A percentile compares a stretch with the other conserved stretches of the same genome.
Evolutionary conservation across 305 asterid genomes (phyloP).

Genomic region (Fraxinus xanthoxyloides): DNA sequence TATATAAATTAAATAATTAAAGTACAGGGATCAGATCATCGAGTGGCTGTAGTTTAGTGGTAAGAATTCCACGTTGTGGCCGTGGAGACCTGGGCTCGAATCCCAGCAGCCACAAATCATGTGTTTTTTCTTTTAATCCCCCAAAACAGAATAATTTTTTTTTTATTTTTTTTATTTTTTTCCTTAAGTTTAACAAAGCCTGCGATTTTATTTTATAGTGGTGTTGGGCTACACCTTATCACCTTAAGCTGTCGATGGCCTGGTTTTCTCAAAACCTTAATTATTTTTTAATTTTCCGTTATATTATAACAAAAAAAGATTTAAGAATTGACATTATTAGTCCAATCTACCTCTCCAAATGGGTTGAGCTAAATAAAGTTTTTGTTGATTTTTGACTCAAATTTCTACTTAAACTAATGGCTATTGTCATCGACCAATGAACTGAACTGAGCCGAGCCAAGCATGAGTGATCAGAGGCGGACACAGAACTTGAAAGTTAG

Average conservation of each 20-base stretch:
- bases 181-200: neutral
- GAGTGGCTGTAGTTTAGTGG: conserved; percentile 98
- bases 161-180: too few species aligned
- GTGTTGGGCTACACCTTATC: neutral
- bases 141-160: neutral
- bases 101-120: conserved; percentile 89
- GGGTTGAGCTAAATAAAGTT: neutral
- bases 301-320: too few species aligned
- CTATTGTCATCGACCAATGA: neutral
- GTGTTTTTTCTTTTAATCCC: neutral
- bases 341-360: neutral
- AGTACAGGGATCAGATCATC: too few species aligned
- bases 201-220: neutral
- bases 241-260: too few species aligned
- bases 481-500: too few species aligned
- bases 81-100: conserved; percentile 99
- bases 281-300: too few species aligned
- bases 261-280: neutral
- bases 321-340: neutral
- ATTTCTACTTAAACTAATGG: neutral
- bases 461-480: too few species aligned
- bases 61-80: conserved; percentile 99
- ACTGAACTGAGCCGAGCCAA: too few species aligned
- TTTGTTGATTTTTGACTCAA: neutral
- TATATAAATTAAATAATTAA: too few species aligned